A percentile compares a stretch with the other conserved stretches of the same genome.
These are phyloP conservation scores for Croton setiger DNA, from an alignment of 441 rosid species.

Conservation along the genomic window DNA sequence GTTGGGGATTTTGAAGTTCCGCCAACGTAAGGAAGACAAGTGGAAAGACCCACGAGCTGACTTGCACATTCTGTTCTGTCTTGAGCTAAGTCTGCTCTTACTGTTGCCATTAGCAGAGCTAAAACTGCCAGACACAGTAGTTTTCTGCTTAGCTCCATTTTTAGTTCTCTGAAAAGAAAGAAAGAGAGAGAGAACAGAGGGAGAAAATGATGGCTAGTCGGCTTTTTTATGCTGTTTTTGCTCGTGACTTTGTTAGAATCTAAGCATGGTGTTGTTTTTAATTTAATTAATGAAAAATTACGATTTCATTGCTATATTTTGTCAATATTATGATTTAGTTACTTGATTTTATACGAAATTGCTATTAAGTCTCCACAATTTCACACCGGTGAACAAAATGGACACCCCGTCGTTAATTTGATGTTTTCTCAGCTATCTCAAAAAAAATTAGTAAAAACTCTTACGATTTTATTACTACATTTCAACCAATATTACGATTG, in stretches of 20 bases:
- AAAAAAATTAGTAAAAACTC: no score
- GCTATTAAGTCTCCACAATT: no score
- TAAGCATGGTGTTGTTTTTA: no score
- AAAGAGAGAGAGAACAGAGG: neutral
- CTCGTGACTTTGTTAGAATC: neutral
- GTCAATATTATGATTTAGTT: no score
- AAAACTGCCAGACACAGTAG: neutral
- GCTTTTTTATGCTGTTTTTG: constrained; percentile 5
- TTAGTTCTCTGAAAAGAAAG: neutral
- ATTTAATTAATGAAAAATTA: no score
- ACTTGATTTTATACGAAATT: no score
- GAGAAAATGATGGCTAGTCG: neutral
- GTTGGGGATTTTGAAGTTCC: constrained; percentile 62
- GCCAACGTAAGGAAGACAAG: constrained; percentile 69
- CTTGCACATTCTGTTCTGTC: constrained; percentile 62
- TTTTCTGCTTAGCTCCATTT: constrained; percentile 25
- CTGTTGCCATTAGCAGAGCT: constrained; percentile 26
- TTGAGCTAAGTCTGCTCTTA: constrained; percentile 42
- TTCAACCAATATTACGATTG: no score
- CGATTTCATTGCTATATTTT: no score
- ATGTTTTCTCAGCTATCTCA: no score
- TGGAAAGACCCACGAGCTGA: constrained; percentile 47
- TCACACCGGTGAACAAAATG: no score
- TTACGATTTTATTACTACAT: no score
- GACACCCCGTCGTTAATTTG: no score